phyloP scores from a whole-genome alignment of 805 yeast species.

The Limtongozyma cylindracea region DNA sequence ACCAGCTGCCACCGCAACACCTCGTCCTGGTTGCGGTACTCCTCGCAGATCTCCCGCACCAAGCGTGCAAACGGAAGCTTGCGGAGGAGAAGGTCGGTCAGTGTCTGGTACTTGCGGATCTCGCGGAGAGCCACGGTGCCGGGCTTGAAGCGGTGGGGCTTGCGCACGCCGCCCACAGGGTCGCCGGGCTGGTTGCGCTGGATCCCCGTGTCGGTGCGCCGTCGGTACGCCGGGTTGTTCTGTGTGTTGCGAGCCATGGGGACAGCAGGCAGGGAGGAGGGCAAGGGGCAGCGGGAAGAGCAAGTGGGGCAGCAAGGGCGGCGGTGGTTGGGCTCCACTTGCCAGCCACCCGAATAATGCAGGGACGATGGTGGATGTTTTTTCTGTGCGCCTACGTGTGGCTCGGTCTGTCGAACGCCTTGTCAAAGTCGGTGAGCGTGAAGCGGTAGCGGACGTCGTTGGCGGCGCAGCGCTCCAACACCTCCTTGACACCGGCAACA shows the following conservation, averaged over 20 bases:
- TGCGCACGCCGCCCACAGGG: constrained; percentile 21
- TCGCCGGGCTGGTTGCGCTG: too few species aligned
- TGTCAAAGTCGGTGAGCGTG: constrained; percentile 28
- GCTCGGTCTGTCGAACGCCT: too few species aligned
- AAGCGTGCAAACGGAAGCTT: constrained; percentile 21
- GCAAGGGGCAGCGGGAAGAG: too few species aligned
- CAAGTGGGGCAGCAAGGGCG: too few species aligned
- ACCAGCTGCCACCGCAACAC: constrained; percentile 21
- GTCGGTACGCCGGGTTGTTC: too few species aligned
- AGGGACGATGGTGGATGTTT: too few species aligned
- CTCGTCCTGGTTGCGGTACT: constrained; percentile 18
- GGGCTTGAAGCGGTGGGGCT: constrained; percentile 23
- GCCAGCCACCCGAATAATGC: too few species aligned
- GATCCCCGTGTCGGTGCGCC: too few species aligned
- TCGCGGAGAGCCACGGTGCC: constrained; percentile 23
- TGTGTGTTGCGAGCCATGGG: too few species aligned
- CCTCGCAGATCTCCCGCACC: constrained; percentile 21
- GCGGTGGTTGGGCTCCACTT: too few species aligned
- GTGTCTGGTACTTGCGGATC: constrained; percentile 20
- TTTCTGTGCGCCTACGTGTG: too few species aligned
- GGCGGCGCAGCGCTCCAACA: constrained; percentile 22
- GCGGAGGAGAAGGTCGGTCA: constrained; percentile 19
- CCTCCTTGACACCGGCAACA: constrained; percentile 25
- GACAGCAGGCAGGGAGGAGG: too few species aligned
- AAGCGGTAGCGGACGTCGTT: constrained; percentile 43